Conservation (phyloP, 768 basidiomycete species). For the Tulasnella sp. region DNA sequence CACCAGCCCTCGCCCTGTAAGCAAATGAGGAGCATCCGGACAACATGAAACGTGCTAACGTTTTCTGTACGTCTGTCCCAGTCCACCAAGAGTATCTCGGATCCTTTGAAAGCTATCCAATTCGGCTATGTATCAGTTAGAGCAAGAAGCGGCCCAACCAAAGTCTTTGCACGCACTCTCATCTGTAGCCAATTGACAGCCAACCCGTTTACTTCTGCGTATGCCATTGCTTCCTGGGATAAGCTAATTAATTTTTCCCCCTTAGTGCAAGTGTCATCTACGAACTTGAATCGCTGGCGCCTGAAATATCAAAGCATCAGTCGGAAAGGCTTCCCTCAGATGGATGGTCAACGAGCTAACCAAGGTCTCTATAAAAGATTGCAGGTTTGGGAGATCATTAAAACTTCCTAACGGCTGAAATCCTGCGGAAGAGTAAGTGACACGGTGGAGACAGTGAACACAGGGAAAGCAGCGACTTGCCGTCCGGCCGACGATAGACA, state of each 20-base stretch:
- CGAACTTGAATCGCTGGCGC: background rate
- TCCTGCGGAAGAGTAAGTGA: background rate
- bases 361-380: background rate
- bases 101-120: background rate
- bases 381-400: background rate
- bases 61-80: background rate
- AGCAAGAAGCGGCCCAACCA: background rate
- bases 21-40: background rate
- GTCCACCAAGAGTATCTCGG: background rate
- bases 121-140: background rate
- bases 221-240: background rate
- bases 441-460: background rate
- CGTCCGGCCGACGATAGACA: background rate
- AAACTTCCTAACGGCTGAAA: background rate
- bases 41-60: background rate
- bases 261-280: background rate
- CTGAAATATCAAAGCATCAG: background rate
- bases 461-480: background rate
- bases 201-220: background rate
- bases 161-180: background rate
- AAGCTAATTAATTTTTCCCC: background rate
- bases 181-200: background rate
- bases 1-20: background rate
- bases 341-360: background rate
- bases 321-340: background rate